phyloP scores from a whole-genome alignment of 352 stramenopile genomes.

The Phytophthora cactorum region DNA sequence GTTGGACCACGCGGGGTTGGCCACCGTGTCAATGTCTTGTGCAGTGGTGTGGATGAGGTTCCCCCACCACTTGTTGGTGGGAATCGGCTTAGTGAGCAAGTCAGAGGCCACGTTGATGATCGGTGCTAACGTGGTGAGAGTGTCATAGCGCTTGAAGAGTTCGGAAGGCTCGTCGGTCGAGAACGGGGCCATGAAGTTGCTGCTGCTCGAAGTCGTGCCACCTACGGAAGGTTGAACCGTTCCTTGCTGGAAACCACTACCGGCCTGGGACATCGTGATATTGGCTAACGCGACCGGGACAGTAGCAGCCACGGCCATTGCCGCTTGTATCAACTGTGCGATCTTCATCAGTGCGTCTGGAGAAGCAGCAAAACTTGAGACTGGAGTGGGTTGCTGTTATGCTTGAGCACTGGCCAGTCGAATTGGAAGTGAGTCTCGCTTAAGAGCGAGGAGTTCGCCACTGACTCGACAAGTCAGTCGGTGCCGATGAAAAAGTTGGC shows the following conservation, averaged over 20 bases:
- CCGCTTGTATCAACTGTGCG: constrained; percentile 32
- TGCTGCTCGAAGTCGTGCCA: constrained; percentile 10
- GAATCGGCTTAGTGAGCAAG: constrained; percentile 56
- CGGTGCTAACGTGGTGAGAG: constrained; percentile 58
- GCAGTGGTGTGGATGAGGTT: constrained; percentile 74
- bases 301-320: constrained; percentile 10
- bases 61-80: constrained; percentile 88
- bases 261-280: constrained; percentile 29
- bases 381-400: constrained; percentile 18
- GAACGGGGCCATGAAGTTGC: constrained; percentile 49
- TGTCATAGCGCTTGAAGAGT: constrained; percentile 62
- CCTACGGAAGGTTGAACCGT: constrained; percentile 22
- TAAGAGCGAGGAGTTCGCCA: constrained; percentile 13
- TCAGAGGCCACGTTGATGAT: constrained; percentile 68
- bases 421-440: constrained; percentile 38
- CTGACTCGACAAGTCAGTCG: constrained; percentile 16
- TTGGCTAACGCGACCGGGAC: constrained; percentile 10
- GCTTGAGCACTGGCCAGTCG: constrained; percentile 22
- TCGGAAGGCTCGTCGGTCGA: constrained; percentile 53
- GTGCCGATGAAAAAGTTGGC: constrained; percentile 2
- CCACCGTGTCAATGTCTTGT: constrained; percentile 49
- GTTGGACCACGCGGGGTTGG: constrained; percentile 74
- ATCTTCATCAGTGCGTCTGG: constrained; percentile 33
- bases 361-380: constrained; percentile 1
- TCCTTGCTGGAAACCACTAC: constrained; percentile 29